A percentile compares a stretch with the other conserved stretches of the same genome.
phyloP scores from a whole-genome alignment of 2,329 filamentous ascomycete species.

The Paradendryphiella salina region DNA sequence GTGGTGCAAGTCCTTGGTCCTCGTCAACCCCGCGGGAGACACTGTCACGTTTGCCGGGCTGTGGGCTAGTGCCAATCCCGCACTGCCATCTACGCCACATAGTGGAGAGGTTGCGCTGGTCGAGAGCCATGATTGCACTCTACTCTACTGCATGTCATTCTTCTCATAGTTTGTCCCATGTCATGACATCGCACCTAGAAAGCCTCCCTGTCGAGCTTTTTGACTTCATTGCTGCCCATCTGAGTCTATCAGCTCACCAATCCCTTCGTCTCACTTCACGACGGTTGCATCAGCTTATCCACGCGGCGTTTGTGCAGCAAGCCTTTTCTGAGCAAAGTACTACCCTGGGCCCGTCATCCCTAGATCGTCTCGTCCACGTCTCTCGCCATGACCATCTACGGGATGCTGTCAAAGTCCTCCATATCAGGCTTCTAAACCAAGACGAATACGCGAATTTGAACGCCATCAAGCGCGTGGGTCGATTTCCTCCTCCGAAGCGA shows the following conservation, averaged over 20 bases:
- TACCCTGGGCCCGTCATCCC: slow-evolving; percentile 30
- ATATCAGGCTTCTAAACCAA: slow-evolving; percentile 31
- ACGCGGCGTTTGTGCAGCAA: slow-evolving; percentile 26
- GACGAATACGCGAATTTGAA: slow-evolving; percentile 27
- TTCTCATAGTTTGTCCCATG: not conserved
- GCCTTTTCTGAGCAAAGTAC: slow-evolving; percentile 30
- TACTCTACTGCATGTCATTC: not conserved
- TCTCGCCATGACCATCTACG: slow-evolving; percentile 23
- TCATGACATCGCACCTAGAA: slow-evolving; percentile 32
- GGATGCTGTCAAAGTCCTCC: slow-evolving; percentile 23
- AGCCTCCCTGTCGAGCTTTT: slow-evolving; percentile 37
- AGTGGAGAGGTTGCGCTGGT: not conserved
- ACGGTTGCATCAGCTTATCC: slow-evolving; percentile 26
- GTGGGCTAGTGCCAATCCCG: not conserved
- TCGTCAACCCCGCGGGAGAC: slow-evolving; percentile 14
- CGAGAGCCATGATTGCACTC: not conserved
- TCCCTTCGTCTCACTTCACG: slow-evolving; percentile 32
- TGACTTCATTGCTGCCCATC: slow-evolving; percentile 25
- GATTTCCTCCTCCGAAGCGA: slow-evolving; percentile 36
- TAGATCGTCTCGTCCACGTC: slow-evolving; percentile 26
- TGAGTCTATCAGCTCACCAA: slow-evolving; percentile 23
- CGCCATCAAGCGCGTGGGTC: slow-evolving; percentile 28
- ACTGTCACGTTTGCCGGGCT: slow-evolving; percentile 7
- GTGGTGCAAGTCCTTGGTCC: slow-evolving; percentile 1
- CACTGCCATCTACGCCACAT: not conserved